Conservation (phyloP, 1,284 basidiomycete species). For the Somion occarium region DNA sequence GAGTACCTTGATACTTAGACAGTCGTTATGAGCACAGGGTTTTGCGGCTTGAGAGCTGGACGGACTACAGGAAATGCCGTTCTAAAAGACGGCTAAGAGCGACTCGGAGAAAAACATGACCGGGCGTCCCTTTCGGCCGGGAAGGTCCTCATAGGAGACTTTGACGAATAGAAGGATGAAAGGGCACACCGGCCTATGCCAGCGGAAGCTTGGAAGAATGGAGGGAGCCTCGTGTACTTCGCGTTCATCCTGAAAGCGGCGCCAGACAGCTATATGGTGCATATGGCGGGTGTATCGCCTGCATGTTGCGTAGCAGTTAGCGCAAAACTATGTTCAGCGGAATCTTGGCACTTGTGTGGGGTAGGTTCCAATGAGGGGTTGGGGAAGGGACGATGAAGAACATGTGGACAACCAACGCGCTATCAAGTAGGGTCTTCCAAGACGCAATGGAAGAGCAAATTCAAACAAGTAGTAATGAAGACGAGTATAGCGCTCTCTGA, state of each 20-base stretch:
- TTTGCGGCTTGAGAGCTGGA: background rate
- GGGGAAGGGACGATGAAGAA: background rate
- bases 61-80: background rate
- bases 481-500: background rate
- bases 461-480: background rate
- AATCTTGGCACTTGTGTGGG: background rate
- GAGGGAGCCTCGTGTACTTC: background rate
- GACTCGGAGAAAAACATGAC: background rate
- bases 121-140: background rate
- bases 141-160: background rate
- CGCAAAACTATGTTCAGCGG: background rate
- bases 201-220: background rate
- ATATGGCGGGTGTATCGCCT: background rate
- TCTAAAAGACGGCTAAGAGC: background rate
- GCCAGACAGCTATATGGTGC: background rate
- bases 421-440: background rate
- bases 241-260: background rate
- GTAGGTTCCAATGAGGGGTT: background rate
- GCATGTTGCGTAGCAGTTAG: background rate
- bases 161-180: background rate
- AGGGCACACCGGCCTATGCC: background rate
- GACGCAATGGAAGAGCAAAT: background rate
- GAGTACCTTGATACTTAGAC: background rate
- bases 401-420: background rate
- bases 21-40: background rate